Base-by-base conservation (phyloP, 306 rosid genomes). In the Rubus parviflorus region DNA sequence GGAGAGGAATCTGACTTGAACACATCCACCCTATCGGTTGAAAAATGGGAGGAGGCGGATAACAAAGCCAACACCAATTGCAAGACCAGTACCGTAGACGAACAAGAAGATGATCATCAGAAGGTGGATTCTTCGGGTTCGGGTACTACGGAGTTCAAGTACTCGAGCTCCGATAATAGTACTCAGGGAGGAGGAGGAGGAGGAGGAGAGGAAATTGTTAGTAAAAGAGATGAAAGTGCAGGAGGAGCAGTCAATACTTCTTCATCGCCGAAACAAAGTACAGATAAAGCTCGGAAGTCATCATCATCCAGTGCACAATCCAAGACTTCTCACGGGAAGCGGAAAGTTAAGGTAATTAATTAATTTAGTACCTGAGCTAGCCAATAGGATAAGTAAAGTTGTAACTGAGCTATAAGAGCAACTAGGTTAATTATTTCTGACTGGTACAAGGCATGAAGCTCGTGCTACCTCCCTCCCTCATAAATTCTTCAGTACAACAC, bases 341-440 rank as follows among this genome's bases (percentile, higher is more conserved):
- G 92, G 81, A 95, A 92, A 88, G 87, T 89, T 35, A 95, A 95
- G 97, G 98, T 89, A 66, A 57, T 1, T 30, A 19, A 22, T 6
- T 38, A 67, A 70, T 40, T 47, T 3, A 8, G 48, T 54, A 6
- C 37, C 37, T 17, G 30, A 56, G 41, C 14, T 56, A 63, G 16
- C n/a, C 1, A 1, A 45, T 7, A 45, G 48, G 48, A 45, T 7
- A 61, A 13, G 15, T 20, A 5, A 61, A 30, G 42, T 30, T 5
- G 69, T 37, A 64, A 23, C 47, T 64, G 70, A 40, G 70, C 46
- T 64, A 63, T 38, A 8, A 40, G 38, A 8, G 70, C 47, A 38
- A 15, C 46, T 64, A 64, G 70, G 70, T 64, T 40, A 30, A 30
- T 30, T 30, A 38, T 38, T 37, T 64, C 48, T 40, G 70, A 64